These are phyloP conservation scores for Pseudogymnoascus destructans DNA, from an alignment of 2,329 filamentous ascomycete genomes.

Conservation along the genomic window DNA sequence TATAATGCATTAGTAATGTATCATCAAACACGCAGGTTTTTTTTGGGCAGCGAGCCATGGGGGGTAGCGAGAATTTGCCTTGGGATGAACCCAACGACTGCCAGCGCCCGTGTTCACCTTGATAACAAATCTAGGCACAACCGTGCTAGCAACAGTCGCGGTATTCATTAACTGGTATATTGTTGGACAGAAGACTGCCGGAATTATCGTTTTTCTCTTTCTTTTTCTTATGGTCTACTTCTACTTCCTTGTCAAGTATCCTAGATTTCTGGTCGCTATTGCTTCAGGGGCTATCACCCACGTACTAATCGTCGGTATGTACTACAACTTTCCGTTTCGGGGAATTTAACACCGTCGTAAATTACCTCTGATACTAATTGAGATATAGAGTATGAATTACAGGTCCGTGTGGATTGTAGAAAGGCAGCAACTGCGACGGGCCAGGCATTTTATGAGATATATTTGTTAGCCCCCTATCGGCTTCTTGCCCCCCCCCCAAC, in stretches of 20 bases:
- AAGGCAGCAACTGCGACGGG: conserved; percentile 40
- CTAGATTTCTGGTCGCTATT: conserved; percentile 44
- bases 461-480: conserved; percentile 54
- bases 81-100: conserved; percentile 35
- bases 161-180: conserved; percentile 60
- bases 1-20: not conserved
- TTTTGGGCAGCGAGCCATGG: conserved; percentile 59
- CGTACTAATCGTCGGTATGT: conserved; percentile 17
- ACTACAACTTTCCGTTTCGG: not conserved
- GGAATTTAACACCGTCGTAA: not conserved
- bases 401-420: conserved; percentile 35
- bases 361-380: not conserved
- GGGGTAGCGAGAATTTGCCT: conserved; percentile 48
- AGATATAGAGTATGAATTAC: conserved; percentile 14
- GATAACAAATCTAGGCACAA: conserved; percentile 50
- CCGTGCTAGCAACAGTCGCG: conserved; percentile 47
- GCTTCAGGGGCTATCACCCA: conserved; percentile 54
- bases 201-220: conserved; percentile 51
- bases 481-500: conserved; percentile 31
- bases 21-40: conserved; percentile 50
- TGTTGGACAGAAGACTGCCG: conserved; percentile 43
- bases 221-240: conserved; percentile 16
- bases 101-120: conserved; percentile 57
- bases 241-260: conserved; percentile 53
- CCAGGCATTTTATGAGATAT: conserved; percentile 54